Base-by-base conservation (phyloP, 345 rosid genomes). In the Citrus unshiu region DNA sequence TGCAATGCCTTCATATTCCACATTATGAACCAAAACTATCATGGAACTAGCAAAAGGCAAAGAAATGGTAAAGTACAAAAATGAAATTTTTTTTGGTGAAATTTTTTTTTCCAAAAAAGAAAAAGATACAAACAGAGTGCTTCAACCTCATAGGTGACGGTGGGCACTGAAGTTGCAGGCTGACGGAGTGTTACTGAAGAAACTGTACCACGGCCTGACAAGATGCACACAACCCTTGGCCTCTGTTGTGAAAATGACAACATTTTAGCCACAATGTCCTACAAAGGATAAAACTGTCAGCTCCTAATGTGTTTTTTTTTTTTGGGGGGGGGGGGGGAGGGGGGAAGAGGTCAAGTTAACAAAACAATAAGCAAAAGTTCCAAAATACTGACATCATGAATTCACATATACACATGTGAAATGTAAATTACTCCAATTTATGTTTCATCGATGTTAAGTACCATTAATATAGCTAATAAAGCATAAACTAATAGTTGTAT, bases 181-280 rank as follows among this genome's bases (percentile, higher is more conserved):
- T 91, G 93, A 25, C 91, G 91, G 12, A 94, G 86, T 30, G 98
- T 93, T 72, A 94, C 98, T 59, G 90, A 89, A 68, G 99, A 94
- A 78, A 94, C 89, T 58, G 98, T 78, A 77, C 99, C 99, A 39
- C 90, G 84, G 76, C 98, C 99, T 39, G 99, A 94, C 91, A 97
- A 87, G 83, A 97, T 79, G 89, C 97, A 93, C 22, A 94, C 81
- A 82, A 94, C 99, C 79, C 99, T 91, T 43, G 97, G 93, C 85
- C 99, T 87, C 78, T 91, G 98, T 76, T 92, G 98, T 12, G 99
- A 81, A 77, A 97, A 94, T 14, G 93, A 84, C 83, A 94, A 74
- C 75, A 97, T 77, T 86, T 88, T 97, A 18, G 92, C 89, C 46
- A 94, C 97, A 83, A 97, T 88, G 72, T 94, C 99, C 99, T 97